These are phyloP conservation scores for Plantago coronopus DNA, from an alignment of 305 asterid genomes.

Conservation along the genomic window DNA sequence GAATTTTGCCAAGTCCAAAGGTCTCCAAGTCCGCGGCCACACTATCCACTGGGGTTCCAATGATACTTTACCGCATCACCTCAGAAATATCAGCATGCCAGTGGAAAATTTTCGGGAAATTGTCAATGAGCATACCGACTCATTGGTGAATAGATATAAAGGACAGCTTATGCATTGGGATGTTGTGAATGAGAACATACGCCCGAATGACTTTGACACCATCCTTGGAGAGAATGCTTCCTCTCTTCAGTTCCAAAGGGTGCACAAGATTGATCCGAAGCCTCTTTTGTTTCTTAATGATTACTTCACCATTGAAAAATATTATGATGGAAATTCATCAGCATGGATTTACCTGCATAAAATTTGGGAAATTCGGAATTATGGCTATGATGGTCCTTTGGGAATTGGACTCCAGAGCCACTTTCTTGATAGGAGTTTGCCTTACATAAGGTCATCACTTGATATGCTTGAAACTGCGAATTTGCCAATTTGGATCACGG, in stretches of 20 bases:
- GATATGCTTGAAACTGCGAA: slow-evolving; percentile 29
- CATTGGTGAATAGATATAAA: slow-evolving; percentile 30
- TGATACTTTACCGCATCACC: slow-evolving; percentile 11
- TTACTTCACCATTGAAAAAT: slow-evolving; percentile 28
- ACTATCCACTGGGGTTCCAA: slow-evolving; percentile 30
- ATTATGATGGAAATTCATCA: slow-evolving; percentile 13
- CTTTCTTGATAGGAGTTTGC: slow-evolving; percentile 22
- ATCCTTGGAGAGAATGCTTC: slow-evolving; percentile 27
- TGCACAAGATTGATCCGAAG: slow-evolving; percentile 25
- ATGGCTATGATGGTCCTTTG: slow-evolving; percentile 36
- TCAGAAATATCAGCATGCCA: background rate
- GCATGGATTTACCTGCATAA: slow-evolving; percentile 34
- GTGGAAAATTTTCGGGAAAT: slow-evolving; percentile 3
- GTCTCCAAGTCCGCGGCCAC: slow-evolving; percentile 35
- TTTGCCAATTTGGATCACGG: slow-evolving; percentile 51
- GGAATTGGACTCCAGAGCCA: slow-evolving; percentile 44
- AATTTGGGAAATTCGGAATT: slow-evolving; percentile 17
- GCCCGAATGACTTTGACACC: slow-evolving; percentile 16
- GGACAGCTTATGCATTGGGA: slow-evolving; percentile 46
- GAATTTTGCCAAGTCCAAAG: slow-evolving; percentile 19
- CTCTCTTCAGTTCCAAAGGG: slow-evolving; percentile 20
- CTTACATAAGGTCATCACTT: slow-evolving; percentile 39
- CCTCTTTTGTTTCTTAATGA: slow-evolving; percentile 35
- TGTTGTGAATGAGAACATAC: slow-evolving; percentile 42
- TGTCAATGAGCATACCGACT: slow-evolving; percentile 15